Base-by-base conservation (phyloP, 106 monocot species). In the Dendrobium chrysotoxum region DNA sequence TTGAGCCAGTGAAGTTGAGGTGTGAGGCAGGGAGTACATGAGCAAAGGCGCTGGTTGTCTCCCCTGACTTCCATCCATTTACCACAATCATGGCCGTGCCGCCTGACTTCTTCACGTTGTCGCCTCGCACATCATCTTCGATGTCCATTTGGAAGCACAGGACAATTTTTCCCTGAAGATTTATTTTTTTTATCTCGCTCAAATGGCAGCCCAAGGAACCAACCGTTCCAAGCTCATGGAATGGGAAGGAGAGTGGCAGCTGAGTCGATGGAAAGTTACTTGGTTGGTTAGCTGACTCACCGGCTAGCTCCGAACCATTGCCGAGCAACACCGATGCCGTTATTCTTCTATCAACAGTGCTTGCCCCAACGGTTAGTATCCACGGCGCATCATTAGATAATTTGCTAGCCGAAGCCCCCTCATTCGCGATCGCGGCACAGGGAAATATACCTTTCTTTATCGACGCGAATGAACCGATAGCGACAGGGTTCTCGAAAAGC, bases 11-110 rank as follows among this genome's bases (percentile, higher is more conserved):
- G 16, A 70, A 16, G 2, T 79, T 79, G 4, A 89, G 77, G 13
- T 78, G 79, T 7, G 82, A 28, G 17, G 87, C 83, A 0, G 89
- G 89, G 23, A 87, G 67, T 39, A 76, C 80, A 58, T 90, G 85
- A 11, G 75, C 50, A 20, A 79, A 82, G 25, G 89, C 39, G 9
- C 4, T 21, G 4, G 80, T 85, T 46, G 68, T 79, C 28, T 40
- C 41, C 6, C 80, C 84, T 1, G 15, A 25, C 9, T 6, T 4
- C 39, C 17, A 38, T 2, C 3, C 11, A 11, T 85, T 85, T 40
- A 81, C 28, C 9, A 77, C 3, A 39, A 85, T 85, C 77, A 85
- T 81, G 16, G 41, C 85, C 11, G 53, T 65, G 6, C 77, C 85
- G 4, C 85, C 81, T 1, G 71, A 21, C 0, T 18, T 9, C 53